Base-by-base conservation (phyloP, 164 flowering plant genomes). In the Dillenia turbinata region DNA sequence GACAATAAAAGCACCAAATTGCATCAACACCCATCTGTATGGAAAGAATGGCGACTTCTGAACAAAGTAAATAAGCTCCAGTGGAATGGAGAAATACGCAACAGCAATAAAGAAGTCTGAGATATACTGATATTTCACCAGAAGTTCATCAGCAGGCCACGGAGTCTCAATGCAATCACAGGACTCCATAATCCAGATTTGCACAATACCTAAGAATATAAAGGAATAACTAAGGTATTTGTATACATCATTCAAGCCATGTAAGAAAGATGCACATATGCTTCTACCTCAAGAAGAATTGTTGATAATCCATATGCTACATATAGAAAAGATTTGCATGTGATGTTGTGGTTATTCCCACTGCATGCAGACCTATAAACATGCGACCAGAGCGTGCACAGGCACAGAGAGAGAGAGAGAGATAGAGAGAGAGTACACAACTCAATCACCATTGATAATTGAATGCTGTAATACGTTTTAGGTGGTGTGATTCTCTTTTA, bases 11-110 rank as follows among this genome's bases (percentile, higher is more conserved):
- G 89, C 89, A 59, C 89, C 89, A 72, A 88, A 88, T 63, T 84
- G 95, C 79, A 85, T 82, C 10, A 87, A 82, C 55, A 87, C 90
- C 93, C 88, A 85, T 85, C 85, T 79, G 57, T 83, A 83, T 10
- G 90, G 90, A 62, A 85, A 83, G 77, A 83, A 78, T 12, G 88
- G 74, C 12, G 88, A 83, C 63, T 77, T 85, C 48, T 83, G 79
- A 3, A 87, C 87, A 66, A 83, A 83, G 65, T 82, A 87, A 43
- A 83, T 77, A 44, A 88, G 82, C 73, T 82, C 89, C 44, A 88
- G 17, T 10, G 94, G 89, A 50, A 88, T 88, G 52, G 90, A 85
- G 79, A 85, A 88, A 65, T 85, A 84, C 6, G 86, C 89, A 40
- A 82, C 58, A 9, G 87, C 85, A 59, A 84, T 84, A 47, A 84